Evolutionary conservation across 495 filamentous ascomycete genomes (phyloP), one percentile per base, ranked within the genome.

Genomic region (Evansstolkia leycettana): DNA sequence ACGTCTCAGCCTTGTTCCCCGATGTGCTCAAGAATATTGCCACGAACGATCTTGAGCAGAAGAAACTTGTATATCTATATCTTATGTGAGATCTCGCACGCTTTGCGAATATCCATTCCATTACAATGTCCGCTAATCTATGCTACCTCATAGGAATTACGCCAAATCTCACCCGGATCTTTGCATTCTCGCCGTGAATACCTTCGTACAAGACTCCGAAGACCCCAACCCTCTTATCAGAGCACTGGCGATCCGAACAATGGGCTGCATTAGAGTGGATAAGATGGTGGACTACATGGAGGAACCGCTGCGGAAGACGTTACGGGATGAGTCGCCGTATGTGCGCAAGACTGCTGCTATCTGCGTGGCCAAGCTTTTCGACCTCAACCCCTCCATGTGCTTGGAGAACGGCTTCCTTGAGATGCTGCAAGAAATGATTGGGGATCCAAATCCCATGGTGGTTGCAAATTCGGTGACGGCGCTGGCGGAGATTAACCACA

Each of bases 201-300:
- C 90, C 16, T 99, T 99, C 47, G 89, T 96, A 13, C 90, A 99
- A 71, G 90, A 99, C 51, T 87, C 90, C 7, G 90, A 99, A 73
- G 90, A 99, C 56, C 90, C 90, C 34, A 99, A 99, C 54, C 90
- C 90, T 2, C 70, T 99, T 5, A 85, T 99, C 45, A 71, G 92
- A 57, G 90, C 90, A 12, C 69, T 99, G 10, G 90, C 90, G 29
- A 93, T 99, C 52, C 73, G 90, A 27, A 99, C 90, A n/a, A 99
- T 99, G 90, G 90, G 90, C 17, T 96, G 90, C 57, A 95, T 99
- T 41, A 72, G 90, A 28, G 90, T 99, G 40, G 90, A 96, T 42
- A 99, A 99, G 62, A 99, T 99, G 81, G 84, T 96, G 42, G 92
- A 99, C 51, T 99, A 99, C 56, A 95, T 96, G 90, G 90, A 99